Percentiles rank a stretch among this genome's conserved stretches.
phyloP scores from a whole-genome alignment of 495 filamentous ascomycete species.

The Cercophora scortea region DNA sequence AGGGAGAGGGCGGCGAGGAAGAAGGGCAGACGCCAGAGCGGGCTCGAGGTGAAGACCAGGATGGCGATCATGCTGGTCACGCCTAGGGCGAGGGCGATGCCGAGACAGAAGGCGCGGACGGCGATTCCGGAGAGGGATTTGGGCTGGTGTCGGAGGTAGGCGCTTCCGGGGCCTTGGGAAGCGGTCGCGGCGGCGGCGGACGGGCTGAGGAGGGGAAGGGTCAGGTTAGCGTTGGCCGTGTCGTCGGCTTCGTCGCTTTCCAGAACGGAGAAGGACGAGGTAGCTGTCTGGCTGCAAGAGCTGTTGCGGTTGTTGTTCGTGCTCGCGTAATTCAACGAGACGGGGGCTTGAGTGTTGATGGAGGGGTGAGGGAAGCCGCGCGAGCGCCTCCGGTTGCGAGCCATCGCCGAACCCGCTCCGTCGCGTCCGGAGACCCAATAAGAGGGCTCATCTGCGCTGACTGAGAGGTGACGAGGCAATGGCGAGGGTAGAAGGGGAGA shows the following conservation, averaged over 20 bases:
- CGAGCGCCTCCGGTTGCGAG: slow-evolving; percentile 2
- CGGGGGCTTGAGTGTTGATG: slow-evolving; percentile 3
- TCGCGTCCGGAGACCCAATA: background rate
- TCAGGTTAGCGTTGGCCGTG: slow-evolving; percentile 20
- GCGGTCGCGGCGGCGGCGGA: slow-evolving; percentile 11
- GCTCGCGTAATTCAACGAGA: background rate
- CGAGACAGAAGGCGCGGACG: slow-evolving; percentile 52
- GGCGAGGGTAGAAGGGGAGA: background rate
- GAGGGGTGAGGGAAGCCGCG: background rate
- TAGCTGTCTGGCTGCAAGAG: background rate
- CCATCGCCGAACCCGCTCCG: background rate
- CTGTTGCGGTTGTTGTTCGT: too few relatives aligned
- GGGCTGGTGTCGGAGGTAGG: slow-evolving; percentile 46
- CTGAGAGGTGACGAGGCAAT: background rate
- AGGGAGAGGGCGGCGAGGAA: slow-evolving; percentile 67
- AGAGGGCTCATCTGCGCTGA: background rate
- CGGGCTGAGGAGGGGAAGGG: slow-evolving; percentile 26
- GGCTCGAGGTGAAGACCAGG: slow-evolving; percentile 27
- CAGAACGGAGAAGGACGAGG: background rate
- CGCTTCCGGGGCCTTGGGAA: slow-evolving; percentile 14
- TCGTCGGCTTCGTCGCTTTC: background rate
- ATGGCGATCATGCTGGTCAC: slow-evolving; percentile 31
- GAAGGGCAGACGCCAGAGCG: slow-evolving; percentile 76
- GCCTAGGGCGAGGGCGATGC: slow-evolving; percentile 37
- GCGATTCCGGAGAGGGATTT: slow-evolving; percentile 77